Conservation (phyloP, 148 eudicot genomes). For the Amaranthus cruentus region DNA sequence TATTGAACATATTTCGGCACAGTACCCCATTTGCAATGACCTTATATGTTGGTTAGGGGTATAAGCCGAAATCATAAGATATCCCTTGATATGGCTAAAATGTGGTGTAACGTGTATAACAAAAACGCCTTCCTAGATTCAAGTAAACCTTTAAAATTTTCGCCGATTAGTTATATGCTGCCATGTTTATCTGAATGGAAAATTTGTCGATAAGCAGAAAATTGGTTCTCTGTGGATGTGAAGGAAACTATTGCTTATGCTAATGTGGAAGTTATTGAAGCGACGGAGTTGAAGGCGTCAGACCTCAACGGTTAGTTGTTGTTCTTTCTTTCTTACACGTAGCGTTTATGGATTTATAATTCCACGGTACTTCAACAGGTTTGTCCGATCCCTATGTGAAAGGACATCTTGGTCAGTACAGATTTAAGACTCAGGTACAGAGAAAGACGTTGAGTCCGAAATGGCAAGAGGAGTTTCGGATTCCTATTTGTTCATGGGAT, state of each 20-base stretch:
- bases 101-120: no score
- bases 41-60: neutral
- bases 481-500: constrained; percentile 81
- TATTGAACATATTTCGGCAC: neutral
- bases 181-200: no score
- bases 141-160: no score
- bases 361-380: constrained; percentile 47
- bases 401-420: constrained; percentile 70
- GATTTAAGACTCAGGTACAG: constrained; percentile 70
- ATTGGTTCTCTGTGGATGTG: constrained; percentile 81
- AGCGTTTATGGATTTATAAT: constrained; percentile 5
- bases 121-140: no score
- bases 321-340: neutral
- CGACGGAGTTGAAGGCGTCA: constrained; percentile 67
- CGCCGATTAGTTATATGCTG: no score
- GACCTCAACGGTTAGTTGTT: constrained; percentile 71
- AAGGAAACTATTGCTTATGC: constrained; percentile 78
- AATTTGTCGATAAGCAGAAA: constrained; percentile 31
- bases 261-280: constrained; percentile 77
- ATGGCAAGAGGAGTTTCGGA: constrained; percentile 84
- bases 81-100: no score
- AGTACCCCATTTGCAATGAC: neutral
- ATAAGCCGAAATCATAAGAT: no score
- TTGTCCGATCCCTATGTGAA: constrained; percentile 91
- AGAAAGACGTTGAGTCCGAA: constrained; percentile 79